Evolutionary conservation across 768 basidiomycete species (phyloP), one percentile per base, ranked within the genome.

Genomic region (Roridomyces roridus): DNA sequence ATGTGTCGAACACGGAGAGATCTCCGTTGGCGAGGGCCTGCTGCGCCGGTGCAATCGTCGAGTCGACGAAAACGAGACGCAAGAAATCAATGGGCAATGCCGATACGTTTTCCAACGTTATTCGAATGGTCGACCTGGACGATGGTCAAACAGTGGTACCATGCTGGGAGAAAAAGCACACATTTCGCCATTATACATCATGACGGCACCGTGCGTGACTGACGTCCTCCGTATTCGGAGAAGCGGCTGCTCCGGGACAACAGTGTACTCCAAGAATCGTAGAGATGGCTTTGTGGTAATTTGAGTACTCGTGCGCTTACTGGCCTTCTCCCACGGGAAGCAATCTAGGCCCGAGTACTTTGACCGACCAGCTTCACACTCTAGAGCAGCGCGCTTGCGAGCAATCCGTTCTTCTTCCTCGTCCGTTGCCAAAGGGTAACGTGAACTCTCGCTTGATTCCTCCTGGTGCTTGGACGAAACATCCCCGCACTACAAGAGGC

Each of bases 101-200:
- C 2, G 96, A 97, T 9, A 92, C 85, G 64, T 98, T 98, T 71
- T 98, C 96, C 6, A 98, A 75, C 1, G 91, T 93, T 41, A 98
- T 78, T 4, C 91, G 87, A 43, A 98, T 86, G 6, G 78, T 84
- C 2, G 93, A 91, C 68, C 96, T 98, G 63, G 2, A 41, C 44
- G 47, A 39, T 2, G 26, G 51, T 67, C 45, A 60, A 55, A 50
- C n/a, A 58, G 47, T 52, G 45, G 35, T 26, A 52, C 44, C 23
- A 5, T 10, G 17, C 36, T 21, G 46, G 6, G 15, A 15, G 60
- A 34, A 20, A 60, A 23, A 6, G 74, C 86, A 57, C 60, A 94
- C 96, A 75, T 87, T 77, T 99, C 97, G 29, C 97, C 97, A 44
- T 96, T 85, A 67, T 96, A 98, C 46, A 98, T 77, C 93, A 97